These are phyloP conservation scores for Verticillium dahliae DNA, from an alignment of 2,329 filamentous ascomycete genomes.

Conservation along the genomic window DNA sequence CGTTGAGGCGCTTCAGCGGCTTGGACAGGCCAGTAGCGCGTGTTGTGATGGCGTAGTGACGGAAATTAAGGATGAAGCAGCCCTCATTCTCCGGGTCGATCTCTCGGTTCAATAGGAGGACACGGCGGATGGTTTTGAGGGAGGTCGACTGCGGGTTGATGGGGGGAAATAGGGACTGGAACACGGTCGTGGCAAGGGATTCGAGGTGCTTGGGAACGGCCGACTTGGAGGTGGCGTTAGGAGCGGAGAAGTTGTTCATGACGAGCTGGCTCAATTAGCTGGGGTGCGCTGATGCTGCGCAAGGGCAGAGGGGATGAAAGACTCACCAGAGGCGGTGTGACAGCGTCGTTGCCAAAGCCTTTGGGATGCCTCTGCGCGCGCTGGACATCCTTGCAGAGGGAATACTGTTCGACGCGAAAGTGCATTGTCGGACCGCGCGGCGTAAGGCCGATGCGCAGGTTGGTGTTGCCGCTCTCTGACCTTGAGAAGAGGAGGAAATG, in stretches of 20 bases:
- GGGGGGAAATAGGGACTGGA: constrained; percentile 91
- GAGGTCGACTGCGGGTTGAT: constrained; percentile 90
- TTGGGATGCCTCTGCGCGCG: constrained; percentile 77
- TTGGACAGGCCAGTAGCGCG: constrained; percentile 79
- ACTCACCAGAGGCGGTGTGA: constrained; percentile 71
- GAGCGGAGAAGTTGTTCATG: constrained; percentile 92
- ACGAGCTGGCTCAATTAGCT: constrained; percentile 56
- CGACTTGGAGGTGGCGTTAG: constrained; percentile 51
- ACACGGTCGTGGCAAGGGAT: constrained; percentile 84
- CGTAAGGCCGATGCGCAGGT: constrained; percentile 78
- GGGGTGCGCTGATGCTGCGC: too few species aligned
- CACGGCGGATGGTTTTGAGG: constrained; percentile 83
- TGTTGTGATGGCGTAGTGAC: constrained; percentile 94
- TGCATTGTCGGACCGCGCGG: constrained; percentile 89
- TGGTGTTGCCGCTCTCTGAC: constrained; percentile 84
- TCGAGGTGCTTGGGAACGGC: constrained; percentile 92
- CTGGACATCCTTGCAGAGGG: constrained; percentile 83
- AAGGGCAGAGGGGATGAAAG: not conserved
- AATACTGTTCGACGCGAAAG: constrained; percentile 93
- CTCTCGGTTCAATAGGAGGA: constrained; percentile 85
- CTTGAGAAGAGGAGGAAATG: constrained; percentile 91
- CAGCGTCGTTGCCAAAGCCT: constrained; percentile 77
- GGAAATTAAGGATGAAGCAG: constrained; percentile 76
- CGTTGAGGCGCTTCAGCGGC: constrained; percentile 74
- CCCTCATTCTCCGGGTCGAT: constrained; percentile 50